Conservation (phyloP, 306 rosid genomes). For the Ormosia emarginata region DNA sequence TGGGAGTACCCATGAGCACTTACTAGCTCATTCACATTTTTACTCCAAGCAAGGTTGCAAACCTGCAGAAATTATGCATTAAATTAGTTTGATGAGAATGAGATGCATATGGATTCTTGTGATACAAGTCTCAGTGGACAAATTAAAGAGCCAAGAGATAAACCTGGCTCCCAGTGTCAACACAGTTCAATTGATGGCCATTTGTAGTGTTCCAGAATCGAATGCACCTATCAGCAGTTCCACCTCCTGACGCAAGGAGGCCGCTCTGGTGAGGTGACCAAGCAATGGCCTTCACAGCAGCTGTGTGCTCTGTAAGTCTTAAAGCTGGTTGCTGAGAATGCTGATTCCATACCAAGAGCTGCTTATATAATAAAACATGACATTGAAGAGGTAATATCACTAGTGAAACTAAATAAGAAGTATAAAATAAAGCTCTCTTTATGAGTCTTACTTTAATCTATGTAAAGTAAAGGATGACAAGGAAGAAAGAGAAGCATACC, state of each 20-base stretch:
- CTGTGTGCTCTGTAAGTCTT: constrained; percentile 90
- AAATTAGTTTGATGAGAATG: neutral
- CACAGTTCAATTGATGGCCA: constrained; percentile 75
- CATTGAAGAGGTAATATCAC: constrained; percentile 3
- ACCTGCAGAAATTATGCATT: constrained; percentile 48
- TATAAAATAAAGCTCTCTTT: neutral
- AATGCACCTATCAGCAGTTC: constrained; percentile 95
- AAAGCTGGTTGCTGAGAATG: constrained; percentile 84
- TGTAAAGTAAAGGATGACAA: neutral
- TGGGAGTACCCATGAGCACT: constrained; percentile 98
- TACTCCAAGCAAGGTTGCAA: constrained; percentile 97
- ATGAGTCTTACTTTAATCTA: neutral
- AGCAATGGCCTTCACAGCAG: constrained; percentile 97
- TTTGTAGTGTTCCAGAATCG: constrained; percentile 99
- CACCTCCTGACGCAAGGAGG: constrained; percentile 97
- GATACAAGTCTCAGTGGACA: neutral
- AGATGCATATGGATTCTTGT: neutral
- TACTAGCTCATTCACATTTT: constrained; percentile 91
- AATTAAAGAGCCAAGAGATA: neutral
- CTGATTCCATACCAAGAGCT: constrained; percentile 98
- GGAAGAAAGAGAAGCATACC: constrained; percentile 29
- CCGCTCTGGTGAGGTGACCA: constrained; percentile 98
- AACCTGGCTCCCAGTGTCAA: constrained; percentile 99
- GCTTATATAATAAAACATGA: constrained; percentile 16
- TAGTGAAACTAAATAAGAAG: neutral